These are phyloP conservation scores for Ganoderma lucidum DNA, from an alignment of 1,284 basidiomycete species.

Conservation along the genomic window DNA sequence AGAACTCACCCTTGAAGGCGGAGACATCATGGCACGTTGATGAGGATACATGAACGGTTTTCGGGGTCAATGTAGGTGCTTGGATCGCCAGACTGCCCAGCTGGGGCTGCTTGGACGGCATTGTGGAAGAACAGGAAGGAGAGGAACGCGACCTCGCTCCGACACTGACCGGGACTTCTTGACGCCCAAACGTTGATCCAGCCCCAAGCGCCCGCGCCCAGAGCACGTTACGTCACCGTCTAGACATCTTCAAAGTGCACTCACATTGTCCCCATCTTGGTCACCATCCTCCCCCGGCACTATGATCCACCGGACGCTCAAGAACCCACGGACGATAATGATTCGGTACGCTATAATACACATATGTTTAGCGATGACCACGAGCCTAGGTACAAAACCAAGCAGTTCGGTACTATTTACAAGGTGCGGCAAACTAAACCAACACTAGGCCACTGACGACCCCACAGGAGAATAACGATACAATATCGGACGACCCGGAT, in stretches of 20 bases:
- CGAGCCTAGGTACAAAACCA: not conserved
- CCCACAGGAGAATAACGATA: conserved; percentile 14
- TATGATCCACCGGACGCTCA: conserved; percentile 15
- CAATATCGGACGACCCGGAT: conserved; percentile 3
- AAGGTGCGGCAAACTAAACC: conserved; percentile 2
- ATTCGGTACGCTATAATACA: conserved; percentile 23
- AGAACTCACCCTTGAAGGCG: conserved; percentile 78
- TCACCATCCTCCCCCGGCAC: conserved; percentile 16
- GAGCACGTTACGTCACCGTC: conserved; percentile 19
- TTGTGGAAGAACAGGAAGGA: conserved; percentile 32
- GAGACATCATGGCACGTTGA: conserved; percentile 83
- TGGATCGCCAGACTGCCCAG: conserved; percentile 77
- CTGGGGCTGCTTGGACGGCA: conserved; percentile 60
- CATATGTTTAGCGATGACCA: not conserved
- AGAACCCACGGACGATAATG: not conserved
- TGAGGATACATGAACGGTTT: conserved; percentile 69
- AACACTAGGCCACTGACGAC: not conserved
- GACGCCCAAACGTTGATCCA: conserved; percentile 8
- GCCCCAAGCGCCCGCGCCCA: conserved; percentile 23
- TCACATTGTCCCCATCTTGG: conserved; percentile 15
- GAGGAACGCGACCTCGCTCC: conserved; percentile 3
- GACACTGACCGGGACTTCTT: not conserved
- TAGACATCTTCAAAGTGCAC: conserved; percentile 8
- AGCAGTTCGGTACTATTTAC: not conserved
- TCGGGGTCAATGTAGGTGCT: conserved; percentile 63